Base-by-base conservation (phyloP, 2,329 filamentous ascomycete genomes). In the Clarireedia homoeocarpa region DNA sequence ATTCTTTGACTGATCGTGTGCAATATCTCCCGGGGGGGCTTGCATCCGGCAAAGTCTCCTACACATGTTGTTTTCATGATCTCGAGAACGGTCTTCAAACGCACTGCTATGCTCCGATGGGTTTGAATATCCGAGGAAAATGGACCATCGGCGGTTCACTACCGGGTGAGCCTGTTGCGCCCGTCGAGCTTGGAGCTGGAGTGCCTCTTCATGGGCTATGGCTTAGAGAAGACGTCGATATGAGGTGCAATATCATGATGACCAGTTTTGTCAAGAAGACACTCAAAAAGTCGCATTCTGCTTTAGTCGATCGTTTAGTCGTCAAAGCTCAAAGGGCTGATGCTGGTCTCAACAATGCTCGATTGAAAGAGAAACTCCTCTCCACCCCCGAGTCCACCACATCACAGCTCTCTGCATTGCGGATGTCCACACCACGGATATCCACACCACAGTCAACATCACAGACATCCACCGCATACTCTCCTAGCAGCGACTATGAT, bases 201-300 rank as follows among this genome's bases (percentile, higher is more conserved):
- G 81, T 78, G 0, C 89, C 89, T 0, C 71, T 77, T 23, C 74
- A 81, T 42, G 90, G 89, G 0, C 74, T 95, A 12, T 95, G 91
- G 67, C 74, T 95, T 44, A 79, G 87, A n/a, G 90, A 95, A 74
- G 90, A 95, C 62, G 85, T 94, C 49, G 85, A 90, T 60, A 84
- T 95, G 76, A 80, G 80, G 56, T 95, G 89, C 73, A 92, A 91
- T 65, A 74, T 90, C 57, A 74, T 94, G 60, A 80, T 94, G 74
- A 78, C 84, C 0, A 73, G 74, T 6, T 95, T 95, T 66, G 87
- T 95, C 57, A 91, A 88, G 75, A 88, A 84, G 72, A 94, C 88
- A 14, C 77, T 95, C 47, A 88, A 88, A 65, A 88, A 87, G 66
- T 82, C 88, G 0, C 89, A 95, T 65, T 78, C 76, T 9, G 75